Evolutionary conservation across 441 rosid species (phyloP).

Genomic region (Gossypium gossypioides): DNA sequence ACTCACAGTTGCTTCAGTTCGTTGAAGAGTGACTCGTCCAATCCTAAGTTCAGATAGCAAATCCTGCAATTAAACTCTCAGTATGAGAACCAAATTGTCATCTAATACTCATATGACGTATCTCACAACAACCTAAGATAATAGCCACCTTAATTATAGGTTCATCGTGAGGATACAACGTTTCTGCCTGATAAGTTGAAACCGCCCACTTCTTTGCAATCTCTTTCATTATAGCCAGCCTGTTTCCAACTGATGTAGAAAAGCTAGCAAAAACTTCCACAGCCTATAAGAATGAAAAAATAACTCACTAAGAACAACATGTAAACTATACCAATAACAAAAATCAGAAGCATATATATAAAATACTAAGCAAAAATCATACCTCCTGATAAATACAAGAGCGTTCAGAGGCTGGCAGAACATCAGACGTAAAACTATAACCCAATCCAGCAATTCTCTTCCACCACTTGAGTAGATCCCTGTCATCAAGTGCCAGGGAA

Average conservation of each 20-base stretch:
- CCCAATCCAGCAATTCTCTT: constrained; percentile 56
- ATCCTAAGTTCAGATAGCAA: constrained; percentile 40
- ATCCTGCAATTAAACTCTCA: constrained; percentile 42
- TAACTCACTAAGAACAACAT: constrained; percentile 1
- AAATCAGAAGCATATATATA: not conserved
- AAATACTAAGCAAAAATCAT: constrained; percentile 12
- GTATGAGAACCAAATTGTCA: constrained; percentile 21
- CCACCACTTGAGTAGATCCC: constrained; percentile 98
- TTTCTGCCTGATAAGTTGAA: constrained; percentile 33
- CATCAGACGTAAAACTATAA: constrained; percentile 19
- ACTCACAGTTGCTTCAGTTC: constrained; percentile 42
- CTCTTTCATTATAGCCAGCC: constrained; percentile 43
- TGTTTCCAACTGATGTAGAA: constrained; percentile 41
- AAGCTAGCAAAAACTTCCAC: constrained; percentile 76
- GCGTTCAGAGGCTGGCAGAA: constrained; percentile 44
- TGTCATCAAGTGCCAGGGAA: constrained; percentile 32
- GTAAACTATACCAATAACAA: not conserved
- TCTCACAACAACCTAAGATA: constrained; percentile 15
- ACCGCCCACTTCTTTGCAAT: constrained; percentile 63
- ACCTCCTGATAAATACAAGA: constrained; percentile 74
- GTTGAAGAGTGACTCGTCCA: constrained; percentile 69
- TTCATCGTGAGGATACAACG: constrained; percentile 38
- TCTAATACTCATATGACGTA: not conserved
- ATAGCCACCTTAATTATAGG: constrained; percentile 71
- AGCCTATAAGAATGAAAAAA: constrained; percentile 40